These are phyloP conservation scores for Apiospora phragmitis DNA, from an alignment of 2,329 filamentous ascomycete species.

Conservation along the genomic window DNA sequence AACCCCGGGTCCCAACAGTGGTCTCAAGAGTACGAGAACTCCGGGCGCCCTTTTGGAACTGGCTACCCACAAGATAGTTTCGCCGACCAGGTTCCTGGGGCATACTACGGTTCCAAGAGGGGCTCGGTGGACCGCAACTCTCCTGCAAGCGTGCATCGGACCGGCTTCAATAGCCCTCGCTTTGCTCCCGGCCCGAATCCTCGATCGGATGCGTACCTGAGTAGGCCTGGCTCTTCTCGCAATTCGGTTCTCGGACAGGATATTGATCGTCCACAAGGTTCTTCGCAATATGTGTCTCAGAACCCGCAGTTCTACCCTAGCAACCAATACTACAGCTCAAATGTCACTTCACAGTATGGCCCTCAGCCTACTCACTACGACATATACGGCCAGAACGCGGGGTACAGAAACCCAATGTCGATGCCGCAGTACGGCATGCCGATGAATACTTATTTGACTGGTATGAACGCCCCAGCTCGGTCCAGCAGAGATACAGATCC, in stretches of 20 bases:
- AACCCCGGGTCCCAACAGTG: conserved; percentile 50
- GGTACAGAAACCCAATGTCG: conserved; percentile 35
- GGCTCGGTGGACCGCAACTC: conserved; percentile 42
- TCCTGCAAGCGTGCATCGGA: conserved; percentile 33
- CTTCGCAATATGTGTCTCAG: conserved; percentile 32
- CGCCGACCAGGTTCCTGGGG: conserved; percentile 29
- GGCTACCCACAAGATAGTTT: conserved; percentile 33
- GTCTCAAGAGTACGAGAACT: conserved; percentile 34
- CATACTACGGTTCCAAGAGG: conserved; percentile 32
- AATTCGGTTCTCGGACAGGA: conserved; percentile 37
- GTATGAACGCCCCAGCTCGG: conserved; percentile 31
- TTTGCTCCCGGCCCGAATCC: conserved; percentile 31
- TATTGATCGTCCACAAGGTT: conserved; percentile 37
- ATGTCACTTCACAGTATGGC: conserved; percentile 38
- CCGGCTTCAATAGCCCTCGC: conserved; percentile 31
- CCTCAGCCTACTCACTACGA: conserved; percentile 35
- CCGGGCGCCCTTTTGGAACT: conserved; percentile 21
- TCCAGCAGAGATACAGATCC: conserved; percentile 57
- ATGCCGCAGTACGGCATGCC: conserved; percentile 36
- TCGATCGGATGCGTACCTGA: conserved; percentile 35
- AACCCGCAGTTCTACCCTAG: conserved; percentile 26
- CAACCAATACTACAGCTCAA: conserved; percentile 16
- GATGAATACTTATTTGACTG: conserved; percentile 25
- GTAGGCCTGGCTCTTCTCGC: conserved; percentile 32
- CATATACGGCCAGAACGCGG: conserved; percentile 34